Evolutionary conservation across 139 green algal species (phyloP).

Genomic region (Asterochloris sp.): DNA sequence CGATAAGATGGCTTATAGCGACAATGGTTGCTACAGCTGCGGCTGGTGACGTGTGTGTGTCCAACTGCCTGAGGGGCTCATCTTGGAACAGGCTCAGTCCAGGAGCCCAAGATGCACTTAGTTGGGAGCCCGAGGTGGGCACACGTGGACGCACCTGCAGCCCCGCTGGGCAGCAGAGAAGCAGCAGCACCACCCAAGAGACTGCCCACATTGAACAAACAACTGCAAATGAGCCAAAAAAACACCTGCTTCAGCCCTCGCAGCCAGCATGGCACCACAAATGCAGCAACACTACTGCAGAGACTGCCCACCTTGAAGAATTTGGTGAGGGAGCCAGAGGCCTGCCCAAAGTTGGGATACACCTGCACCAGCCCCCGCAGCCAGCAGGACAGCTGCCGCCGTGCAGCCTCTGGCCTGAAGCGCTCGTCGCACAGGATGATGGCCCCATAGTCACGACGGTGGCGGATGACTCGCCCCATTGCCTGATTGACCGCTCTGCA

Average conservation of each 20-base stretch:
- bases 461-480: constrained; percentile 94
- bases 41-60: too few species aligned
- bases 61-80: too few species aligned
- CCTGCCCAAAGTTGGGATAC: constrained; percentile 63
- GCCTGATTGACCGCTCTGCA: constrained; percentile 94
- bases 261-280: neutral
- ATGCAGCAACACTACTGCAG: neutral
- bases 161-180: neutral
- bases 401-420: constrained; percentile 42
- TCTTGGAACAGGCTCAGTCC: too few species aligned
- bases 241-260: neutral
- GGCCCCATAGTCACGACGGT: constrained; percentile 89
- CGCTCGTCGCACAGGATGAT: constrained; percentile 85
- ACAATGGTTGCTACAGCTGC: too few species aligned
- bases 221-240: neutral
- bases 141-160: neutral
- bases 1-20: too few species aligned
- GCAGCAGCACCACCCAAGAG: too few species aligned
- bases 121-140: too few species aligned
- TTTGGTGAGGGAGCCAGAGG: constrained; percentile 56
- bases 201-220: neutral
- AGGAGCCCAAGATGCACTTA: too few species aligned
- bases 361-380: constrained; percentile 53
- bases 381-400: constrained; percentile 70
- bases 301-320: constrained; percentile 61